Conservation (phyloP, 441 rosid genomes). For the Theobroma grandiflorum region DNA sequence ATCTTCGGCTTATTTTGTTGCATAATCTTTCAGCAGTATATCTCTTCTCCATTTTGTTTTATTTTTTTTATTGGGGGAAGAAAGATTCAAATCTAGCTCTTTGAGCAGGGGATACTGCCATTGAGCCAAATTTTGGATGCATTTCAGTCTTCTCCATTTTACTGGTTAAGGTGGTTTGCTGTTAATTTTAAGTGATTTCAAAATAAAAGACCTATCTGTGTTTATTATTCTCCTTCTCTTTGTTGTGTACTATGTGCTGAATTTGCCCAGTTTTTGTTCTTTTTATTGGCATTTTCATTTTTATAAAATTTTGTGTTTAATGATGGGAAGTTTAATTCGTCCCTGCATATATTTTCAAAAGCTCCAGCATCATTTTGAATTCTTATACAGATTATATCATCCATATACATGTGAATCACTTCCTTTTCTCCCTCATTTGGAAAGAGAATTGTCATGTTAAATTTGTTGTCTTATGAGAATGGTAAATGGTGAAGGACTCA, state of each 20-base stretch:
- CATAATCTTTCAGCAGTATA: too few species aligned
- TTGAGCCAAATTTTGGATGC: neutral
- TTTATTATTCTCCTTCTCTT: neutral
- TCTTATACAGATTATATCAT: neutral
- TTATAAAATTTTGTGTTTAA: too few species aligned
- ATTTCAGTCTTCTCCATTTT: neutral
- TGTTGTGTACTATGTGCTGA: neutral
- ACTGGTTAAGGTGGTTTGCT: conserved; percentile 19
- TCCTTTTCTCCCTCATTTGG: neutral
- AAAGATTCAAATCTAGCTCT: neutral
- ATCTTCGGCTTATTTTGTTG: conserved; percentile 2
- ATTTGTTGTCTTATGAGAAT: neutral
- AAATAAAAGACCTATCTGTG: neutral
- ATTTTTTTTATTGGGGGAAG: neutral
- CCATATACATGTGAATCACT: neutral
- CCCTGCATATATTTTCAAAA: neutral
- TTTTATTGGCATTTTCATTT: neutral
- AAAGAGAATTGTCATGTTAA: neutral
- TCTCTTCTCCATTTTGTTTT: neutral
- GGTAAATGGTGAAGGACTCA: conserved; percentile 1
- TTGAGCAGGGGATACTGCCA: conserved; percentile 1
- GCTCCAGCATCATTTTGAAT: neutral
- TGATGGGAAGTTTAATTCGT: neutral
- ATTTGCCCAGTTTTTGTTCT: neutral
- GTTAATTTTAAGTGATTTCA: conserved; percentile 7